phyloP scores from a whole-genome alignment of 306 rosid species.

The Hylodesmum podocarpum region DNA sequence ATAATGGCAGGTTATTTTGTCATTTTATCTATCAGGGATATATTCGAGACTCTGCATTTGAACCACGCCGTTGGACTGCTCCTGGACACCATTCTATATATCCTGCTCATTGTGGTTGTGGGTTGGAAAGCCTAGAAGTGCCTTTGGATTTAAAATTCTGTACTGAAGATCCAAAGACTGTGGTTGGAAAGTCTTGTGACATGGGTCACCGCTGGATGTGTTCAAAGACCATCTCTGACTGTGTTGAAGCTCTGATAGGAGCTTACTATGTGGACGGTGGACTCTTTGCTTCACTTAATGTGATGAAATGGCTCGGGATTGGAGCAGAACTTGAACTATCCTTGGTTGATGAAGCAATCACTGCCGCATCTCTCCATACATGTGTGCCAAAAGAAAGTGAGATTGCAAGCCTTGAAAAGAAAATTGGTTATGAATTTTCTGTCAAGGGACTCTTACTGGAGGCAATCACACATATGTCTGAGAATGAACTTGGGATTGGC shows the following conservation, averaged over 20 bases:
- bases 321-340: conserved; percentile 67
- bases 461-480: conserved; percentile 81
- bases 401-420: conserved; percentile 62
- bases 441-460: conserved; percentile 80
- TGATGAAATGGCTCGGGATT: conserved; percentile 85
- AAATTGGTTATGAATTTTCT: conserved; percentile 68
- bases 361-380: conserved; percentile 56
- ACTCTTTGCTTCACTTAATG: conserved; percentile 64
- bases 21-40: conserved; percentile 58
- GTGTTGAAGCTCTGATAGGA: conserved; percentile 93
- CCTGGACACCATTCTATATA: conserved; percentile 73
- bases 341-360: conserved; percentile 69
- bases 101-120: conserved; percentile 66
- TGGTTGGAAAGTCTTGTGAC: conserved; percentile 84
- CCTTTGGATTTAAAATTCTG: conserved; percentile 68
- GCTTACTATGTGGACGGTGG: conserved; percentile 89
- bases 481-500: conserved; percentile 54
- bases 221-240: conserved; percentile 87
- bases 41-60: conserved; percentile 82
- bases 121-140: conserved; percentile 79
- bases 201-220: conserved; percentile 92
- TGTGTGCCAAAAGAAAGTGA: conserved; percentile 57
- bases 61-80: conserved; percentile 97
- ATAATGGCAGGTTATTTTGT: conserved; percentile 9
- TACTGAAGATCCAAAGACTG: conserved; percentile 64